A percentile compares a stretch with the other conserved stretches of the same genome.
Conservation (phyloP, 257 asterid species). For the Galeopsis tetrahit region DNA sequence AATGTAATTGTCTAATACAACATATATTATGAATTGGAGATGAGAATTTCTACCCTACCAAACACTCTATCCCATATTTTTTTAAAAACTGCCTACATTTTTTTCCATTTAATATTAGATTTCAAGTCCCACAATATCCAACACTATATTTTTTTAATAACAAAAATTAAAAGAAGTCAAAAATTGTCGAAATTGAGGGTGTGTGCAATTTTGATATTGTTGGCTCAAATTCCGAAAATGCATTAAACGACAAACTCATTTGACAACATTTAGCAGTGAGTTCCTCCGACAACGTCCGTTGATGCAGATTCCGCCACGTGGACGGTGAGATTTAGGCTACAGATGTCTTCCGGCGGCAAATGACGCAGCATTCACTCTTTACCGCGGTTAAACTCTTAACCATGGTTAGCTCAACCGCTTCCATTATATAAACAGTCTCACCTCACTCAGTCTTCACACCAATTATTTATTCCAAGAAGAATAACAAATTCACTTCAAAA, state of each 20-base stretch:
- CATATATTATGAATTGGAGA: too few relatives aligned
- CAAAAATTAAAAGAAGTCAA: too few relatives aligned
- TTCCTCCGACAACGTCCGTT: slow-evolving; percentile 52
- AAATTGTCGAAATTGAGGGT: too few relatives aligned
- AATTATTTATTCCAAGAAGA: background rate
- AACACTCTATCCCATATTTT: too few relatives aligned
- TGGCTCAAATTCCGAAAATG: slow-evolving; percentile 35
- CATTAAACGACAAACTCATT: slow-evolving; percentile 40
- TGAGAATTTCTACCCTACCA: too few relatives aligned
- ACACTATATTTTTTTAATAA: too few relatives aligned
- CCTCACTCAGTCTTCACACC: background rate
- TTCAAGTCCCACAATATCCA: too few relatives aligned
- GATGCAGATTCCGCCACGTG: slow-evolving; percentile 44
- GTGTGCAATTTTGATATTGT: background rate
- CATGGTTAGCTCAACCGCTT: slow-evolving; percentile 28
- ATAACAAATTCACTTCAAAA: slow-evolving; percentile 8
- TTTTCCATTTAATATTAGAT: too few relatives aligned
- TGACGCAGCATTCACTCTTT: slow-evolving; percentile 27
- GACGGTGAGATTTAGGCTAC: slow-evolving; percentile 35
- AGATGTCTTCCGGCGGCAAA: slow-evolving; percentile 26
- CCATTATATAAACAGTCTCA: background rate
- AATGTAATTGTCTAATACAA: too few relatives aligned
- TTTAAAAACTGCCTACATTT: too few relatives aligned
- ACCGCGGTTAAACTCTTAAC: slow-evolving; percentile 38
- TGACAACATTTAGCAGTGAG: slow-evolving; percentile 38